Evolutionary conservation across 2,329 filamentous ascomycete species (phyloP).

Genomic region (Xylaria digitata): DNA sequence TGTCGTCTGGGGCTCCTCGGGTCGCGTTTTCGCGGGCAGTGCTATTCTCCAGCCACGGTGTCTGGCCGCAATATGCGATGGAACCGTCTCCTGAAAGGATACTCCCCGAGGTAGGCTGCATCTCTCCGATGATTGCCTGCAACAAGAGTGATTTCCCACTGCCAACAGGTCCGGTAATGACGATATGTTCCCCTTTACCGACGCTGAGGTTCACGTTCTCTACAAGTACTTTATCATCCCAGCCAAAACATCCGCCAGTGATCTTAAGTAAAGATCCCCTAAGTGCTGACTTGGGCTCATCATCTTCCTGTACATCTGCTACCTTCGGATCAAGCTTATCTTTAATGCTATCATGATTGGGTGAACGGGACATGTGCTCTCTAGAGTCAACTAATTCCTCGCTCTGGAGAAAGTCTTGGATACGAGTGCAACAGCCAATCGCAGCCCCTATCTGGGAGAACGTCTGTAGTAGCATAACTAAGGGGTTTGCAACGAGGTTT

Average conservation of each 20-base stretch:
- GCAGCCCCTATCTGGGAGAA: constrained; percentile 37
- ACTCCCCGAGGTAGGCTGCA: constrained; percentile 29
- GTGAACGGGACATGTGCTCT: constrained; percentile 6
- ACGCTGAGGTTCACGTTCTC: constrained; percentile 40
- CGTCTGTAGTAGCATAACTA: constrained; percentile 35
- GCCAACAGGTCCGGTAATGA: constrained; percentile 46
- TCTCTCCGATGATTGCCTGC: constrained; percentile 44
- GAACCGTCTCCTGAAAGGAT: constrained; percentile 21
- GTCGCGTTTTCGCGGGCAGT: constrained; percentile 40
- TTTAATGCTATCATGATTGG: background rate
- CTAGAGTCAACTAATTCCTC: constrained; percentile 33
- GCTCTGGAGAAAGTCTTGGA: constrained; percentile 37
- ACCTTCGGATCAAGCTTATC: background rate
- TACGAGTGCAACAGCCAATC: constrained; percentile 35
- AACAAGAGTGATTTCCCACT: constrained; percentile 46
- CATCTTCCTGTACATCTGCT: background rate
- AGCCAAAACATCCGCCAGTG: constrained; percentile 26
- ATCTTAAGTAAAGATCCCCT: constrained; percentile 16
- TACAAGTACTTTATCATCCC: constrained; percentile 31
- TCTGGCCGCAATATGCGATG: constrained; percentile 44
- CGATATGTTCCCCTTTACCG: constrained; percentile 34
- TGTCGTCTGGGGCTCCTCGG: constrained; percentile 36
- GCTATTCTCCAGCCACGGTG: constrained; percentile 42
- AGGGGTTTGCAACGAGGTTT: constrained; percentile 35
- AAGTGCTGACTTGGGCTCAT: background rate